Conservation (phyloP, 148 eudicot genomes). For the Rhododendron kiyosumense region DNA sequence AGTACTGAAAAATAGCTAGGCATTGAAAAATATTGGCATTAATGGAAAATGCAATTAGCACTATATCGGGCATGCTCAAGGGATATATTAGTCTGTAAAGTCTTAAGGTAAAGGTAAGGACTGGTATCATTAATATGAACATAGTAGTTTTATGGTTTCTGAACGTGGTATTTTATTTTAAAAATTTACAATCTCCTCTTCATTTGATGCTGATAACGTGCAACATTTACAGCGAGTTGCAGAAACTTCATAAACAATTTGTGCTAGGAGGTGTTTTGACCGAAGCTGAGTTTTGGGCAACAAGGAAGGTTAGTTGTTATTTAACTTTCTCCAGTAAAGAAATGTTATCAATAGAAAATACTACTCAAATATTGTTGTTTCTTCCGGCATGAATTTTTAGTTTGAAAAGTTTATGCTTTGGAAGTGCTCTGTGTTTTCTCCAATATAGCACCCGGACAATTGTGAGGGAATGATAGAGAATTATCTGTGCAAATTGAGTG, state of each 20-base stretch:
- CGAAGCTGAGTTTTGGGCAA: slow-evolving; percentile 97
- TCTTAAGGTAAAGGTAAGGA: background rate
- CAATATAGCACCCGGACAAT: background rate
- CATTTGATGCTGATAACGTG: slow-evolving; percentile 9
- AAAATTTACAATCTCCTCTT: background rate
- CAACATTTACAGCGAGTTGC: slow-evolving; percentile 69
- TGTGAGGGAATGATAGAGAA: background rate
- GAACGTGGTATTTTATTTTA: background rate
- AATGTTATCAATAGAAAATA: background rate
- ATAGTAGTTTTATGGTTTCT: background rate
- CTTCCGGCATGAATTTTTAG: background rate
- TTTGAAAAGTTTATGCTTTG: background rate
- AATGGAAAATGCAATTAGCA: background rate
- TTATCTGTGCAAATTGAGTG: slow-evolving; percentile 16
- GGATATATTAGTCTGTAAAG: background rate
- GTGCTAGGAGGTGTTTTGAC: slow-evolving; percentile 66
- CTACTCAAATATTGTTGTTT: background rate
- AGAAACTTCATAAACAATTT: slow-evolving; percentile 80
- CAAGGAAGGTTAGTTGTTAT: slow-evolving; percentile 70
- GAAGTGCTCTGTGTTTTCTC: background rate
- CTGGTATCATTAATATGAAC: background rate
- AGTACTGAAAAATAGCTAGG: background rate
- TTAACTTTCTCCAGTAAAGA: background rate
- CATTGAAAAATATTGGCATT: background rate
- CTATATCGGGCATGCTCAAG: background rate